Evolutionary conservation across 768 basidiomycete genomes (phyloP).

Genomic region (Mycena albidolilacea): DNA sequence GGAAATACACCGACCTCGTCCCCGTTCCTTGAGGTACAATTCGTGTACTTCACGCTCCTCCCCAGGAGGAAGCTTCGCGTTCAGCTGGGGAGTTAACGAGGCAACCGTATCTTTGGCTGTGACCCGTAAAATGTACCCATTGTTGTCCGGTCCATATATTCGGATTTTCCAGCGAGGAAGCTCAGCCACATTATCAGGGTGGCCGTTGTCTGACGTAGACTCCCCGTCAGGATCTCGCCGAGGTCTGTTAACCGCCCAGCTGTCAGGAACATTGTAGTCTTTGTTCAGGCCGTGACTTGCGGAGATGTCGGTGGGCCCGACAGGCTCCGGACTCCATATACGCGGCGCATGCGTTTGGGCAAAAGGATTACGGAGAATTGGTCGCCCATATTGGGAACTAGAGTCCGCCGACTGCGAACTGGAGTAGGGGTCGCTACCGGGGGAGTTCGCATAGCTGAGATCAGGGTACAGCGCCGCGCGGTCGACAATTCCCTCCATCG

Average conservation of each 20-base stretch:
- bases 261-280: slow-evolving; percentile 34
- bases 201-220: slow-evolving; percentile 48
- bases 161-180: slow-evolving; percentile 50
- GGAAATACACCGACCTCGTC: slow-evolving; percentile 67
- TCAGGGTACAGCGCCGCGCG: slow-evolving; percentile 46
- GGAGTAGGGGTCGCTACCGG: slow-evolving; percentile 55
- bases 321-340: background rate
- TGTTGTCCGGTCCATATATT: slow-evolving; percentile 81
- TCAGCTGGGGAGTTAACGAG: slow-evolving; percentile 10
- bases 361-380: slow-evolving; percentile 51
- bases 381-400: slow-evolving; percentile 52
- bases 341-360: slow-evolving; percentile 38
- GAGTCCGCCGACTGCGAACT: slow-evolving; percentile 49
- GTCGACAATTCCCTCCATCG: slow-evolving; percentile 89
- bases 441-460: slow-evolving; percentile 53
- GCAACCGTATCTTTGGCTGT: slow-evolving; percentile 66
- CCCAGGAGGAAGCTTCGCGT: slow-evolving; percentile 34
- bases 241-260: slow-evolving; percentile 21
- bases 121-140: slow-evolving; percentile 78
- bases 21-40: slow-evolving; percentile 81
- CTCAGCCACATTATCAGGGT: slow-evolving; percentile 9
- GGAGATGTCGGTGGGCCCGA: slow-evolving; percentile 16
- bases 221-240: slow-evolving; percentile 40
- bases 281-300: slow-evolving; percentile 42
- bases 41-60: slow-evolving; percentile 71